phyloP scores from a whole-genome alignment of 2,329 filamentous ascomycete species.

The Fusarium transvaalense region DNA sequence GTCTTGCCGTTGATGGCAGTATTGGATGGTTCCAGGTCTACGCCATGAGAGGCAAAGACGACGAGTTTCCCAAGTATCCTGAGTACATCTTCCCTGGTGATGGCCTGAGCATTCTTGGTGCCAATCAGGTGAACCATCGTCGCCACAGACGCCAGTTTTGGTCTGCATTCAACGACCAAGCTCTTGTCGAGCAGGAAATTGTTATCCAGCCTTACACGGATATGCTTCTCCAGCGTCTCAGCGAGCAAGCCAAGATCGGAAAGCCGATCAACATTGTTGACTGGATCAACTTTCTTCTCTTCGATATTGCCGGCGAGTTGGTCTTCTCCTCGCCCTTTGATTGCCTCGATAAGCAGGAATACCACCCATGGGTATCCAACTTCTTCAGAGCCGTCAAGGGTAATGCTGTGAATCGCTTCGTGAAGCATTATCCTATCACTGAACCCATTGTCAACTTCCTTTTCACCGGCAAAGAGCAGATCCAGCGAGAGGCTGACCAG shows the following conservation, averaged over 20 bases:
- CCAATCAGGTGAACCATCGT: background rate
- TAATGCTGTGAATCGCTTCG: background rate
- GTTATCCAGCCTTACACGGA: background rate
- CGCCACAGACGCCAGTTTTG: background rate
- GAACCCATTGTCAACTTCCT: background rate
- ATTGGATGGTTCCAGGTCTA: background rate
- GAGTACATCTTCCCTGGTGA: background rate
- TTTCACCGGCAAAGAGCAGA: background rate
- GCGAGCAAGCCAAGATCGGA: background rate
- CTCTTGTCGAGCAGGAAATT: background rate
- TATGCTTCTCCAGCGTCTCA: background rate
- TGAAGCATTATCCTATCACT: background rate
- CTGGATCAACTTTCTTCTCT: slow-evolving; percentile 3
- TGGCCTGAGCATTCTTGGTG: background rate
- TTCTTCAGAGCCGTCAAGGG: background rate
- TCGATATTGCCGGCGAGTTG: background rate
- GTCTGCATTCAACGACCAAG: background rate
- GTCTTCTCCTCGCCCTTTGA: background rate
- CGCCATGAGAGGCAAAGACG: background rate
- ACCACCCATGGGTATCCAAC: slow-evolving; percentile 1
- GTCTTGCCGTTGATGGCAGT: background rate
- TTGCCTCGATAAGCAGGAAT: background rate
- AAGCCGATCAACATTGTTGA: background rate
- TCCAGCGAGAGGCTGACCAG: background rate
- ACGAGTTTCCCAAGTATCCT: background rate